A percentile compares a stretch with the other conserved stretches of the same genome.
These are phyloP conservation scores for Candida tropicalis DNA, from an alignment of 1,139 yeast species.

Conservation along the genomic window DNA sequence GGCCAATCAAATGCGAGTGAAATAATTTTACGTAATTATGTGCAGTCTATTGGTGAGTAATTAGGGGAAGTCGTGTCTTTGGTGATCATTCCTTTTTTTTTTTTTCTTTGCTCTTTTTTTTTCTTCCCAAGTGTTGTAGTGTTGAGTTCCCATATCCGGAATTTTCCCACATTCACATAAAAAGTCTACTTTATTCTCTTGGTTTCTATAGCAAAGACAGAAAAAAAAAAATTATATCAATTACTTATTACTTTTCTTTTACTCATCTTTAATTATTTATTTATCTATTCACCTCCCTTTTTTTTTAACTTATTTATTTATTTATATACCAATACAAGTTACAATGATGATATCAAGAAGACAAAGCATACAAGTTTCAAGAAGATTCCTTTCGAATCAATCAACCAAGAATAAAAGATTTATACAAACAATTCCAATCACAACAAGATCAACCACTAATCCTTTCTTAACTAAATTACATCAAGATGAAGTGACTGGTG, in stretches of 20 bases:
- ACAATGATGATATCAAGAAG: slow-evolving; percentile 13
- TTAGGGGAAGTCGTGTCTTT: slow-evolving; percentile 1
- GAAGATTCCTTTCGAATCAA: slow-evolving; percentile 13
- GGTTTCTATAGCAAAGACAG: neutral
- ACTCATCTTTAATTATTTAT: neutral
- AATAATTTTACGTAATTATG: slow-evolving; percentile 6
- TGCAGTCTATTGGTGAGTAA: slow-evolving; percentile 3
- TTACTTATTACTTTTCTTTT: neutral
- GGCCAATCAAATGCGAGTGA: neutral
- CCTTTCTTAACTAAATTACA: slow-evolving; percentile 35
- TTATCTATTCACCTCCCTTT: neutral
- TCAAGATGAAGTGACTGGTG: slow-evolving; percentile 15
- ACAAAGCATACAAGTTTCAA: slow-evolving; percentile 9
- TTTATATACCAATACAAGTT: too few species aligned
- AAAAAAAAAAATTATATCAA: neutral
- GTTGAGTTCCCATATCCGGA: neutral
- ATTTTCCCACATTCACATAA: neutral
- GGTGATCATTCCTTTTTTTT: slow-evolving; percentile 2
- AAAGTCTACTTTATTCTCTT: neutral
- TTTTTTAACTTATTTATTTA: neutral
- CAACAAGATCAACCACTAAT: slow-evolving; percentile 20
- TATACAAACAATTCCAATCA: slow-evolving; percentile 44
- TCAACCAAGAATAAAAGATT: slow-evolving; percentile 35
- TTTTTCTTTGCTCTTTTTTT: neutral
- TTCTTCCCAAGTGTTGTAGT: too few species aligned